These are phyloP conservation scores for Heterobasidion irregulare DNA, from an alignment of 1,284 basidiomycete species.

Conservation along the genomic window DNA sequence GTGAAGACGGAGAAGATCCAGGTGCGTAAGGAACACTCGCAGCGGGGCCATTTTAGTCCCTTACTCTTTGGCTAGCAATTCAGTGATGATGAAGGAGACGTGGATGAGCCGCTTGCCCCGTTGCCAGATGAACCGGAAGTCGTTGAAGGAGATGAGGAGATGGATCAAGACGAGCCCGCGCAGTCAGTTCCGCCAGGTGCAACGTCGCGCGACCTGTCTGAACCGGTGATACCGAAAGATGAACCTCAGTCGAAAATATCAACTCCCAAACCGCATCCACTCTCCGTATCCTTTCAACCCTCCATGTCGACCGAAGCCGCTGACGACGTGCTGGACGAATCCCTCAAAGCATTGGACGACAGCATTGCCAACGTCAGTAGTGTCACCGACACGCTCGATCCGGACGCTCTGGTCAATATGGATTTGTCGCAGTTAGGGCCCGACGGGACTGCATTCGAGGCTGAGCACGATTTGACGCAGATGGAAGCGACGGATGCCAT, in stretches of 20 bases:
- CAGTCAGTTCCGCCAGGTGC: constrained; percentile 37
- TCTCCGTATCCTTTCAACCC: constrained; percentile 34
- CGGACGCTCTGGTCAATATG: constrained; percentile 24
- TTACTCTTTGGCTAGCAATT: constrained; percentile 47
- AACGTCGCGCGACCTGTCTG: constrained; percentile 24
- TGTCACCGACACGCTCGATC: constrained; percentile 11
- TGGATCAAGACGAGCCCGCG: constrained; percentile 58
- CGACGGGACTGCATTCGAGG: constrained; percentile 52
- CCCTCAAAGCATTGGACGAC: constrained; percentile 39
- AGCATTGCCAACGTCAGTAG: constrained; percentile 26
- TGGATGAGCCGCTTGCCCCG: constrained; percentile 67
- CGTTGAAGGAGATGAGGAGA: constrained; percentile 50
- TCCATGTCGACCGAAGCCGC: constrained; percentile 20
- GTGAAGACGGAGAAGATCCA: constrained; percentile 66
- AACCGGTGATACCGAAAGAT: constrained; percentile 25
- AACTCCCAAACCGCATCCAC: constrained; percentile 50
- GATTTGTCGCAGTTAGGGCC: constrained; percentile 58
- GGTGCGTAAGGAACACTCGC: constrained; percentile 27
- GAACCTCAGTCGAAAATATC: constrained; percentile 49
- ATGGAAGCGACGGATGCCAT: constrained; percentile 43
- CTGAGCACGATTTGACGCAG: constrained; percentile 45
- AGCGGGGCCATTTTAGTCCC: not conserved
- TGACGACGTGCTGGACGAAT: constrained; percentile 24
- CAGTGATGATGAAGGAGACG: constrained; percentile 71
- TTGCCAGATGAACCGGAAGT: constrained; percentile 66